Conservation (phyloP, 1,284 basidiomycete genomes). For the Schizopora paradoxa region DNA sequence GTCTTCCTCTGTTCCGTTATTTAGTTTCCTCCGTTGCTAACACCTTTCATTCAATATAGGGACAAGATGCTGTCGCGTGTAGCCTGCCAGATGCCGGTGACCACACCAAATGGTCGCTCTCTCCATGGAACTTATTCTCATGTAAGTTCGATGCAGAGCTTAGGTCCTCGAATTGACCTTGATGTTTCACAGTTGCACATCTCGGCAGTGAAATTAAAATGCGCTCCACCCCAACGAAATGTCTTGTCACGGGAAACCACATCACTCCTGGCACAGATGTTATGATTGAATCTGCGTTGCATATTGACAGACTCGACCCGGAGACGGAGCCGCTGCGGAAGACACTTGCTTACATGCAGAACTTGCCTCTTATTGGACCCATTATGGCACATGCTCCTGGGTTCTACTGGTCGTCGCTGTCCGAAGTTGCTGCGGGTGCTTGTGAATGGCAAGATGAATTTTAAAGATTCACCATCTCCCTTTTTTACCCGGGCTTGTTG, state of each 20-base stretch:
- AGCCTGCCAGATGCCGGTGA: conserved; percentile 25
- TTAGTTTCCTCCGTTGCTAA: neutral
- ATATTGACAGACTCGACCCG: conserved; percentile 5
- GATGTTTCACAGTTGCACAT: conserved; percentile 12
- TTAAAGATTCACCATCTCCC: too few species aligned
- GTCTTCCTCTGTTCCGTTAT: conserved; percentile 2
- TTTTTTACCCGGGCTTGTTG: too few species aligned
- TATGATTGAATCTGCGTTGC: conserved; percentile 18
- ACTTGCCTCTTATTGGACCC: conserved; percentile 19
- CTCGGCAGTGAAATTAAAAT: conserved; percentile 22
- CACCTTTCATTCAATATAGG: conserved; percentile 9
- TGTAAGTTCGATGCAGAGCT: conserved; percentile 13
- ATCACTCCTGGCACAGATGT: conserved; percentile 22
- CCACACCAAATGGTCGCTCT: conserved; percentile 19
- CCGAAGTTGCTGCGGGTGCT: conserved; percentile 16
- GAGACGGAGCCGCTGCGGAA: conserved; percentile 7
- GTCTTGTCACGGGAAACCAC: conserved; percentile 18
- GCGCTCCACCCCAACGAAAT: conserved; percentile 13
- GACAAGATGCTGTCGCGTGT: conserved; percentile 23
- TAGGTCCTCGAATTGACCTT: neutral
- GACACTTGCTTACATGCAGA: conserved; percentile 10
- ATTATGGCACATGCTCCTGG: conserved; percentile 21
- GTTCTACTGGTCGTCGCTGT: conserved; percentile 21
- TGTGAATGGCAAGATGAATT: conserved; percentile 21
- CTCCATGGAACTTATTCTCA: conserved; percentile 24